A percentile compares a stretch with the other conserved stretches of the same genome.
Conservation (phyloP, 2,329 filamentous ascomycete species). For the Sclerotinia nivalis region DNA sequence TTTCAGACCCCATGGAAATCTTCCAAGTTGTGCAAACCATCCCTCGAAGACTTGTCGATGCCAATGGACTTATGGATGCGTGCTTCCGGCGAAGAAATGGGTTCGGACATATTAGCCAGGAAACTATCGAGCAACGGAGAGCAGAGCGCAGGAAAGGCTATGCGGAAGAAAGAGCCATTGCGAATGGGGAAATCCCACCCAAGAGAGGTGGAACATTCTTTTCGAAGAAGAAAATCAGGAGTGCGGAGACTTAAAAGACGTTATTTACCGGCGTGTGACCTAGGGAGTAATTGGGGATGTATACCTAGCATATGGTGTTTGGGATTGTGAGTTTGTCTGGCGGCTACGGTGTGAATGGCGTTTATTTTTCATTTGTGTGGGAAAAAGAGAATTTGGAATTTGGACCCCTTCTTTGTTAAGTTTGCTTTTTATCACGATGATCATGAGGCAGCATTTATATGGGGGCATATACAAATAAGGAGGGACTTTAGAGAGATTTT, state of each 20-base stretch:
- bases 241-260: conserved; percentile 9
- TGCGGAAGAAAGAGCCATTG: conserved; percentile 40
- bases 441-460: conserved; percentile 22
- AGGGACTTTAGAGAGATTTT: conserved; percentile 22
- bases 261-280: conserved; percentile 2
- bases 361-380: conserved; percentile 12
- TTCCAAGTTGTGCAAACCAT: conserved; percentile 91
- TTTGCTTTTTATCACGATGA: conserved; percentile 24
- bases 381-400: conserved; percentile 20
- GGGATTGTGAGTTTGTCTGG: neutral
- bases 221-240: conserved; percentile 16
- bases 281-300: conserved; percentile 13
- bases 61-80: conserved; percentile 77
- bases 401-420: conserved; percentile 1
- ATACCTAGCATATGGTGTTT: conserved; percentile 18
- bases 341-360: neutral
- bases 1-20: conserved; percentile 89
- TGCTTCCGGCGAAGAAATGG: conserved; percentile 80
- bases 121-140: conserved; percentile 74
- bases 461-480: conserved; percentile 20
- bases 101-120: conserved; percentile 79
- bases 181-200: conserved; percentile 23
- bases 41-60: conserved; percentile 77
- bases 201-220: conserved; percentile 22
- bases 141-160: conserved; percentile 60